Conservation (phyloP, 1,284 basidiomycete genomes). For the Trichosporon coremiiforme region DNA sequence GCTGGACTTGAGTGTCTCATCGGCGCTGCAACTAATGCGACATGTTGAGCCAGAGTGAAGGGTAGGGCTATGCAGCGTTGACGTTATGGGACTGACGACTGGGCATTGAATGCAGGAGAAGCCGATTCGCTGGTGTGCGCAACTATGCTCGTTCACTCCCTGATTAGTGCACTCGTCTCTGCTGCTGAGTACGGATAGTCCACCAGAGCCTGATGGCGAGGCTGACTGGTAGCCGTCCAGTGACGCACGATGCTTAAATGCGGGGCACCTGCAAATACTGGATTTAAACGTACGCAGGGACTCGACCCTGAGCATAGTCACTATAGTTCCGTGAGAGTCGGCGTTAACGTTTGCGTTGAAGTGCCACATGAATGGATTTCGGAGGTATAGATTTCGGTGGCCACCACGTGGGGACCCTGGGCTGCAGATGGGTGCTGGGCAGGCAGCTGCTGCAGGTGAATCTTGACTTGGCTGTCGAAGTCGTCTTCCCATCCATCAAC, state of each 20-base stretch:
- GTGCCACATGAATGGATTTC: neutral
- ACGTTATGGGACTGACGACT: no score
- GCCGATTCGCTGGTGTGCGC: no score
- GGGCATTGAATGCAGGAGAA: no score
- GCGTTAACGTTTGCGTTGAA: neutral
- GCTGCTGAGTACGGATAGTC: no score
- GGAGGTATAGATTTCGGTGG: slow-evolving; percentile 5
- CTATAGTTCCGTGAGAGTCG: neutral
- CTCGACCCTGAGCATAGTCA: neutral
- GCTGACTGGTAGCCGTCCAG: no score
- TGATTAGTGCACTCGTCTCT: no score
- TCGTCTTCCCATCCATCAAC: slow-evolving; percentile 20
- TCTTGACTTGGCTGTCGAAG: slow-evolving; percentile 19
- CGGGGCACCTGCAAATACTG: neutral
- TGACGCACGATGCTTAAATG: neutral
- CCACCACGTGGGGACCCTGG: neutral
- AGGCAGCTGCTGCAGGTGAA: slow-evolving; percentile 10
- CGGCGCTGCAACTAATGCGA: no score
- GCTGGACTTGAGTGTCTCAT: neutral
- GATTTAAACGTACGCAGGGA: neutral
- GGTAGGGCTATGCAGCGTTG: no score
- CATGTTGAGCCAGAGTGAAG: no score
- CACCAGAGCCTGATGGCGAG: no score
- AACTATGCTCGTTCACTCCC: no score
- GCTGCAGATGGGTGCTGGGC: neutral